Conservation (phyloP, 129 eudicot genomes). For the Pittosporum tobira region DNA sequence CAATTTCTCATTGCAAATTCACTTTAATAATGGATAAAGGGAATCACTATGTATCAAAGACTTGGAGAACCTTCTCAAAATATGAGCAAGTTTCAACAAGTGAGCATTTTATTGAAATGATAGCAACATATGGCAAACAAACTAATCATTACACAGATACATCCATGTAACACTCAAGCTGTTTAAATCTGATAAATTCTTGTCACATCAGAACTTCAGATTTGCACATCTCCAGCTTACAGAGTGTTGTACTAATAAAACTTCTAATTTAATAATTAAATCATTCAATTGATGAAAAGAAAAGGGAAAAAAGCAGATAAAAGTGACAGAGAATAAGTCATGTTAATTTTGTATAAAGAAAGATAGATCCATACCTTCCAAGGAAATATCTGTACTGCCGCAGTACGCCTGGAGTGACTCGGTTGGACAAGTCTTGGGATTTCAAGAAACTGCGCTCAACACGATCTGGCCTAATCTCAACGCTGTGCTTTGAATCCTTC, state of each 20-base stretch:
- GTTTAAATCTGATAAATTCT: too few species aligned
- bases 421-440: conserved; percentile 50
- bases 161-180: background rate
- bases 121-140: background rate
- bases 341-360: background rate
- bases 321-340: conserved; percentile 6
- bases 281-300: background rate
- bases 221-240: background rate
- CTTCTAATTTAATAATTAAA: too few species aligned
- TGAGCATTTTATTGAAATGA: background rate
- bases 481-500: conserved; percentile 43
- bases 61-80: background rate
- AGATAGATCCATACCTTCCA: conserved; percentile 49
- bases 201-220: background rate
- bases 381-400: conserved; percentile 79
- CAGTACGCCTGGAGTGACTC: conserved; percentile 65
- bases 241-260: background rate
- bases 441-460: conserved; percentile 24
- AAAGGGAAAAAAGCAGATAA: background rate
- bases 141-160: background rate
- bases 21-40: background rate
- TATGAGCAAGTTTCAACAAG: background rate
- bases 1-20: background rate
- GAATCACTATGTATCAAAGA: background rate
- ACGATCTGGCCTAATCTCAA: conserved; percentile 27